Evolutionary conservation across 805 yeast genomes (phyloP).

Genomic region (Cyberlindnera mrakii): DNA sequence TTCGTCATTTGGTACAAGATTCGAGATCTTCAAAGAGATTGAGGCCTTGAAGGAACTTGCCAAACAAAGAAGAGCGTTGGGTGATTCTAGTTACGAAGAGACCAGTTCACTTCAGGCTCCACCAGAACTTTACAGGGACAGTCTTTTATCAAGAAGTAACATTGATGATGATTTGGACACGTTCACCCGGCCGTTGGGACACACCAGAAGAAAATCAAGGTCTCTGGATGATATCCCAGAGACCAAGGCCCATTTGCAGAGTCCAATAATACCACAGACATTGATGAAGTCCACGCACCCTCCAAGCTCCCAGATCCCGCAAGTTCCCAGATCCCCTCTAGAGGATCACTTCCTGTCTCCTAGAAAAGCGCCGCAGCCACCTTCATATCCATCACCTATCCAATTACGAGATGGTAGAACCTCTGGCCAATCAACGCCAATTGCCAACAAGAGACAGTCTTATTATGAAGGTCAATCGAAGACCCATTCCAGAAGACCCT

Average conservation of each 20-base stretch:
- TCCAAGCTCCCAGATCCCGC: constrained; percentile 17
- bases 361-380: constrained; percentile 71
- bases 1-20: constrained; percentile 89
- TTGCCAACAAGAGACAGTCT: constrained; percentile 18
- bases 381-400: constrained; percentile 40
- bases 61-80: constrained; percentile 1
- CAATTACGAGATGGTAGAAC: constrained; percentile 18
- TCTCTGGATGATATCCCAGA: constrained; percentile 41
- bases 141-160: background rate
- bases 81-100: constrained; percentile 7
- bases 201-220: constrained; percentile 44
- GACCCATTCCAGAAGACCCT: constrained; percentile 26
- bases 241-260: constrained; percentile 1
- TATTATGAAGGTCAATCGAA: constrained; percentile 17
- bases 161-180: constrained; percentile 13
- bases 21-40: constrained; percentile 85
- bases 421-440: constrained; percentile 16
- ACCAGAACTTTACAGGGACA: constrained; percentile 10
- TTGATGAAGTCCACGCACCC: constrained; percentile 3
- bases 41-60: constrained; percentile 45
- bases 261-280: background rate
- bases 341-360: constrained; percentile 49
- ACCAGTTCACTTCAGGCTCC: constrained; percentile 12
- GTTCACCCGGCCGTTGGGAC: constrained; percentile 27
- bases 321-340: constrained; percentile 10